Base-by-base conservation (phyloP, 306 rosid genomes). In the Senna siamea region DNA sequence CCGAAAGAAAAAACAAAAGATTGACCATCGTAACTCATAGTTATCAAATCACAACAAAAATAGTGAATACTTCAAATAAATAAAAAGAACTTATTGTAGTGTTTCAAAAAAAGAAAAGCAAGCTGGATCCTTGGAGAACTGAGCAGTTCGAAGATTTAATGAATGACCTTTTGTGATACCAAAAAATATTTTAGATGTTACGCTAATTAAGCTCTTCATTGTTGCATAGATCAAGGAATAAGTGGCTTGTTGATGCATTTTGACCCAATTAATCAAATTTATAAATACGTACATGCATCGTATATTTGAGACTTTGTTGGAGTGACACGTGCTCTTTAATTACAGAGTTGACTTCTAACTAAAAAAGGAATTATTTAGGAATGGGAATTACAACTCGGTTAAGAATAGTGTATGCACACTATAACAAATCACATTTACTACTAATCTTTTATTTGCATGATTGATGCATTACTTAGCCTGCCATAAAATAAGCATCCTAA, bases 341-440 rank as follows among this genome's bases (percentile, higher is more conserved):
- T 79, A 30, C 41, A 38, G 76, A 75, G 88, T 86, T 90, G 91
- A 84, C 93, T 82, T 73, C 0, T 75, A 15, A 55, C 41, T 62
- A 50, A 67, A 30, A 17, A 69, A 60, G 58, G 65, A 81, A 84
- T 71, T 76, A 59, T 69, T 82, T 79, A 78, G 81, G 79, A 74
- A 78, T 72, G 79, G 81, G 79, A 71, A 80, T 71, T 70, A 81
- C 80, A 76, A 60, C 56, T 59, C 54, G 43, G 9, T 59, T 32
- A 67, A 56, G 73, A 56, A 30, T 63, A 41, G 12, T 15, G 35
- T 38, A 37, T 23, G 23, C 76, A 9, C 14, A 28, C 65, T 40
- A 12, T 28, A 61, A 50, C 20, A 35, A 13, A 53, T 20, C 66
- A 26, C 20, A 56, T 38, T 15, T 15, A 52, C 34, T 6, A n/a